phyloP scores from a whole-genome alignment of 176 grass and related monocot species.

The Elaeis guineensis region DNA sequence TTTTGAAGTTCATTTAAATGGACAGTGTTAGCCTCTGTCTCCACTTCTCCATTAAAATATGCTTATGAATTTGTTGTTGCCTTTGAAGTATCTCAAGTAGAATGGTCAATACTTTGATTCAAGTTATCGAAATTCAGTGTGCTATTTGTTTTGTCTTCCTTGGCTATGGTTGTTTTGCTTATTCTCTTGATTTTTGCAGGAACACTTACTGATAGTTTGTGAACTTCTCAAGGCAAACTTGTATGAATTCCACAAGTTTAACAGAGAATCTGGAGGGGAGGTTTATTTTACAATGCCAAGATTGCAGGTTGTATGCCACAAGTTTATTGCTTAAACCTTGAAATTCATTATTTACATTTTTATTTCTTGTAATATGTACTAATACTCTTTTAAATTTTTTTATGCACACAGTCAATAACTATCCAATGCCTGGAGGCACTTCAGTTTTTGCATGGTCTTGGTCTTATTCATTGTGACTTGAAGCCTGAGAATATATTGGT shows the following conservation, averaged over 20 bases:
- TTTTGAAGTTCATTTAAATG: no score
- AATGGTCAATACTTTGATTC: no score
- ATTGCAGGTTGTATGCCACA: conserved; percentile 48
- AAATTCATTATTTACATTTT: neutral
- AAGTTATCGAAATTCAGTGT: no score
- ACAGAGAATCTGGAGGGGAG: conserved; percentile 97
- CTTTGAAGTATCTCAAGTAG: no score
- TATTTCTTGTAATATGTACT: conserved; percentile 1
- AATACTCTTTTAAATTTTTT: conserved; percentile 4
- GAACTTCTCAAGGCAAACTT: conserved; percentile 99
- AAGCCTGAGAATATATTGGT: conserved; percentile 99
- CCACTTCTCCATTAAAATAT: no score
- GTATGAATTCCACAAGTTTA: conserved; percentile 99
- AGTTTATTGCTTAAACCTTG: neutral
- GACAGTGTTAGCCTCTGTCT: no score
- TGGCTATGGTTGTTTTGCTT: neutral
- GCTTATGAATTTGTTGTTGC: no score
- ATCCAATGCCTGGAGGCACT: conserved; percentile 95
- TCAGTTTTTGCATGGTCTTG: conserved; percentile 89
- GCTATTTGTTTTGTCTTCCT: neutral
- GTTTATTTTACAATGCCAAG: conserved; percentile 99
- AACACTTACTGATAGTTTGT: conserved; percentile 97
- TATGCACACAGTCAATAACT: conserved; percentile 72
- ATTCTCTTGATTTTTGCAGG: conserved; percentile 41
- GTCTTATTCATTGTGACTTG: conserved; percentile 97